These are phyloP conservation scores for Chaetoceros muelleri DNA, from an alignment of 108 stramenopile genomes.

Conservation along the genomic window DNA sequence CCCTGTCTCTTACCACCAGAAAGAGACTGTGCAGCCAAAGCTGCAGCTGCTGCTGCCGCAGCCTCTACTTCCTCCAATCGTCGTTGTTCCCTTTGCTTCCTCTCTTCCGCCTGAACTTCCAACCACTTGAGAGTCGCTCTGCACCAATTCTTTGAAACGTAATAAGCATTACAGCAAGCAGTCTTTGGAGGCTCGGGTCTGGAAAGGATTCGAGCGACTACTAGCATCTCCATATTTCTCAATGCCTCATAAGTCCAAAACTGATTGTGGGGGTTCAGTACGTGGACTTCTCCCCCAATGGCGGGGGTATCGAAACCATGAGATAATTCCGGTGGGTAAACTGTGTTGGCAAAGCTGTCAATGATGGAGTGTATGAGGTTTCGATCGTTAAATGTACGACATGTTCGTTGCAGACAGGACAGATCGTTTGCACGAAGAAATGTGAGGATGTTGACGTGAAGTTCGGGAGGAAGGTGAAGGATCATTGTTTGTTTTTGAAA, in stretches of 20 bases:
- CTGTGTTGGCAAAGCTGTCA: constrained; percentile 35
- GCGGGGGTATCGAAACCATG: constrained; percentile 44
- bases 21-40: background rate
- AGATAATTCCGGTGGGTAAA: constrained; percentile 65
- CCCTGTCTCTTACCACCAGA: background rate
- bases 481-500: too few species aligned
- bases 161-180: constrained; percentile 39
- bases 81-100: constrained; percentile 29
- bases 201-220: constrained; percentile 70
- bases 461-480: constrained; percentile 44
- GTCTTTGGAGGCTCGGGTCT: constrained; percentile 62
- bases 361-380: constrained; percentile 51
- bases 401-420: constrained; percentile 54
- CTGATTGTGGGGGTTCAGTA: background rate
- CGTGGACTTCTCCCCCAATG: constrained; percentile 23
- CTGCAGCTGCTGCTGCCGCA: constrained; percentile 6
- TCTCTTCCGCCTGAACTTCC: constrained; percentile 59
- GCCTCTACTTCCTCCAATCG: constrained; percentile 17
- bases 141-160: constrained; percentile 79
- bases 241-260: constrained; percentile 58
- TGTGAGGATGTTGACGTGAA: constrained; percentile 64
- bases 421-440: constrained; percentile 78
- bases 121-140: constrained; percentile 76
- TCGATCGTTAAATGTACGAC: constrained; percentile 45
- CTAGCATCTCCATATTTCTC: constrained; percentile 81